Evolutionary conservation across 306 rosid genomes (phyloP), one percentile per base, ranked within the genome.

Genomic region (Amphicarpaea edgeworthii): DNA sequence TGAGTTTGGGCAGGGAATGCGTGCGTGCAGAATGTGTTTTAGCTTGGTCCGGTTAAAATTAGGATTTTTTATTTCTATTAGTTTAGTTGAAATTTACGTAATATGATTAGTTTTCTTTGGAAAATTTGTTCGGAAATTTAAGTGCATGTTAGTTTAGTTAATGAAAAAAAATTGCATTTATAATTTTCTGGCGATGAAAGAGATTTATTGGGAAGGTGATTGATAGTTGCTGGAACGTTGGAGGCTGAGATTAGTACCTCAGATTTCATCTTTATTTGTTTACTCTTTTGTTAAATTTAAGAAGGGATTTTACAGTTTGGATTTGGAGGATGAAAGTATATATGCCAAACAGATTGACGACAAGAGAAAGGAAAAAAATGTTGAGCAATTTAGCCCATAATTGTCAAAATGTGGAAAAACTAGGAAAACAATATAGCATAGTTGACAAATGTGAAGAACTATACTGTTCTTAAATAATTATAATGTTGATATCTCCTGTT

Each of bases 1-100:
- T 81, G 60, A 68, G 30, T 51, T 62, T 32, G 69, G 62, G 4
- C 41, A 63, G 85, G 55, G 64, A 68, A 9, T n/a, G n/a, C n/a
- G 4, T 81, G 58, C 38, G 68, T 57, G 59, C 50, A 19, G 53
- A 47, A 67, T 72, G 71, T 72, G 54, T 12, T 66, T 43, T 73
- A 32, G 67, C 37, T 66, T 51, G 43, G 34, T 67, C 32, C 34
- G 19, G 51, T 79, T 34, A n/a, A 5, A 72, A 50, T 66, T 59
- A 46, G 45, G 76, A 70, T 50, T 79, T 37, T 65, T 57, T 4
- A 57, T 16, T 30, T 9, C 43, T 30, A 8, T 79, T 75, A 9
- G 34, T 70, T 12, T 47, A 19, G 57, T 45, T 17, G 16, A 12
- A 24, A 7, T 46, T 45, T 65, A 21, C n/a, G 15, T 30, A 34